phyloP scores from a whole-genome alignment of 108 stramenopile species.

The Stephanodiscus minutulus region DNA sequence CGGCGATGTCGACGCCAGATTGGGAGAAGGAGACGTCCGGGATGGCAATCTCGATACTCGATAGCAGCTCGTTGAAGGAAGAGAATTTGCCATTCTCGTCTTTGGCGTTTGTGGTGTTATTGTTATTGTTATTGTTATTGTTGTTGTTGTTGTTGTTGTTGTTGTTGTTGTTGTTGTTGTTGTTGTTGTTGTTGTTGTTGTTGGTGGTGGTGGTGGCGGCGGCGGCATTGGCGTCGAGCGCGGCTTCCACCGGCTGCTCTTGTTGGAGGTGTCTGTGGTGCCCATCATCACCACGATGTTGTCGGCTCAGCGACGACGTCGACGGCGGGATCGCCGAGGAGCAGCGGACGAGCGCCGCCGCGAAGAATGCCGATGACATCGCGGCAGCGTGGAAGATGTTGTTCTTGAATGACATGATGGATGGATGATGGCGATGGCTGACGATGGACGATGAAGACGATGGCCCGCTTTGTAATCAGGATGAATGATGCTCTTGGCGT shows the following conservation, averaged over 20 bases:
- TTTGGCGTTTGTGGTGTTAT: too few relatives aligned
- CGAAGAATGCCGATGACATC: neutral
- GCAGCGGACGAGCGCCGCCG: neutral
- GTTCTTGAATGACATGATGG: neutral
- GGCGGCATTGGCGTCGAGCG: neutral
- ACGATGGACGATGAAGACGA: neutral
- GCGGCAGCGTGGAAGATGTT: neutral
- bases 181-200: too few relatives aligned
- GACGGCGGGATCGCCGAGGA: too few relatives aligned
- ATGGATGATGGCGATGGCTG: too few relatives aligned
- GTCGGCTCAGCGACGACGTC: too few relatives aligned
- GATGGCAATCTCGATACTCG: neutral
- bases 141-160: too few relatives aligned
- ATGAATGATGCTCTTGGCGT: neutral
- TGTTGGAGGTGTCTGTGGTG: too few relatives aligned
- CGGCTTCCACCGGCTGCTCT: too few relatives aligned
- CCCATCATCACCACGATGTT: too few relatives aligned
- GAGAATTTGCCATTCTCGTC: neutral
- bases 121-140: too few relatives aligned
- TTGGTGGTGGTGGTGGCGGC: slow-evolving; percentile 6
- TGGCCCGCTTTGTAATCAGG: neutral
- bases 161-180: too few relatives aligned
- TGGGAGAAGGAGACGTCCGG: neutral
- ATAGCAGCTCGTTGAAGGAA: slow-evolving; percentile 11
- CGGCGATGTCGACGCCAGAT: neutral